A percentile compares a stretch with the other conserved stretches of the same genome.
Evolutionary conservation across 371 early-diverging fungal species (phyloP).

Genomic region (Haplosporangium sp.): DNA sequence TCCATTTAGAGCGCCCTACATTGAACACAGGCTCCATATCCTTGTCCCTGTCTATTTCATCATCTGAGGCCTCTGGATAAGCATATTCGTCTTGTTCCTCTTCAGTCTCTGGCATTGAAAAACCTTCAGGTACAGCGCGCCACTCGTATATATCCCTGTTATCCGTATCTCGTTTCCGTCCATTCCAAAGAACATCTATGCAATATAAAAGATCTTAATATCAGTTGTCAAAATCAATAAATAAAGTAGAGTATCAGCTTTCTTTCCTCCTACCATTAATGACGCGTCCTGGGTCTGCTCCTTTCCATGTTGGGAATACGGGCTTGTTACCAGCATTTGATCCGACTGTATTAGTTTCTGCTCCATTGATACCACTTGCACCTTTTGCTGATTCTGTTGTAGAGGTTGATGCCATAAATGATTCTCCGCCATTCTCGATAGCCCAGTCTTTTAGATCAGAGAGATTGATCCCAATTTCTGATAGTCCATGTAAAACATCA

Average conservation of each 20-base stretch:
- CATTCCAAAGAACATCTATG: conserved; percentile 40
- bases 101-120: conserved; percentile 47
- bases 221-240: not conserved
- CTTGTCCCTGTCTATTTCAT: conserved; percentile 9
- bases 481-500: conserved; percentile 44
- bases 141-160: conserved; percentile 41
- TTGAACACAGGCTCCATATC: not conserved
- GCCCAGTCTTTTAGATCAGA: conserved; percentile 42
- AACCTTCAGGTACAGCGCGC: conserved; percentile 38
- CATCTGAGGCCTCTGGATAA: conserved; percentile 45
- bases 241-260: not conserved
- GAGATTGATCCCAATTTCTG: conserved; percentile 43
- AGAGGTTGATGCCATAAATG: not conserved
- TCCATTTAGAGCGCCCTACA: conserved; percentile 30
- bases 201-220: not conserved
- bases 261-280: conserved; percentile 27
- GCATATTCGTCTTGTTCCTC: conserved; percentile 55
- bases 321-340: conserved; percentile 26
- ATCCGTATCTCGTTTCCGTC: conserved; percentile 8
- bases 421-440: conserved; percentile 39
- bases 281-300: conserved; percentile 46
- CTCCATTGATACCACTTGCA: not conserved
- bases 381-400: not conserved
- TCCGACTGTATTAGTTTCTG: not conserved
- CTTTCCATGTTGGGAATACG: conserved; percentile 48